phyloP scores from a whole-genome alignment of 257 asterid genomes.

The Gentiana dahurica region DNA sequence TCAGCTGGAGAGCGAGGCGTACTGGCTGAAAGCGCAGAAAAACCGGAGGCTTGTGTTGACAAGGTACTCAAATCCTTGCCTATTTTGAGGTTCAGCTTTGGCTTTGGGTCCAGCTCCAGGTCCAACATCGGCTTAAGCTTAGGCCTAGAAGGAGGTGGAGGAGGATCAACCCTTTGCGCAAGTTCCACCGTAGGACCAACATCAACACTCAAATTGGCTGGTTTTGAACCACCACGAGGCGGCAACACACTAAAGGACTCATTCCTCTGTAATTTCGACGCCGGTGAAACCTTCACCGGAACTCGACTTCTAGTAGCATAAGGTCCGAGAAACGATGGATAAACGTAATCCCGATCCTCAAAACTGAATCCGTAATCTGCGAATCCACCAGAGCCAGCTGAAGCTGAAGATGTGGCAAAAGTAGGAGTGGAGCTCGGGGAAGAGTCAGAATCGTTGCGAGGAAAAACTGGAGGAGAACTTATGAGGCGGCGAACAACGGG shows the following conservation, averaged over 20 bases:
- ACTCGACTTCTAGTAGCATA: constrained; percentile 67
- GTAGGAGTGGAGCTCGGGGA: constrained; percentile 8
- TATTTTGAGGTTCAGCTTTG: constrained; percentile 37
- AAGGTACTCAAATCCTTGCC: constrained; percentile 54
- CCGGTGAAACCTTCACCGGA: constrained; percentile 27
- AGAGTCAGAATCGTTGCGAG: constrained; percentile 12
- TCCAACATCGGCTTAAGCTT: constrained; percentile 24
- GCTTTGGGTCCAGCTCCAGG: constrained; percentile 32
- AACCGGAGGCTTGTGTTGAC: constrained; percentile 39
- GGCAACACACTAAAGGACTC: constrained; percentile 26
- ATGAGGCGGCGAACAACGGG: constrained; percentile 59
- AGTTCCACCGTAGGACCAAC: constrained; percentile 16
- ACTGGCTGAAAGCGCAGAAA: constrained; percentile 18
- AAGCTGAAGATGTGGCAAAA: constrained; percentile 14
- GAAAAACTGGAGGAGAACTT: constrained; percentile 21
- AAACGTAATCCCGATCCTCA: constrained; percentile 83
- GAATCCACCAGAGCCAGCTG: constrained; percentile 7
- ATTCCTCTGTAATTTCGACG: constrained; percentile 31
- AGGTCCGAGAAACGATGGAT: constrained; percentile 84
- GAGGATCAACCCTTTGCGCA: constrained; percentile 18
- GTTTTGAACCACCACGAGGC: constrained; percentile 29
- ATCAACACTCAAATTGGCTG: constrained; percentile 15
- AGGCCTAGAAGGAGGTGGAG: constrained; percentile 9
- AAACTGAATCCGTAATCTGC: constrained; percentile 42
- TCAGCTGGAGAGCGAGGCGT: constrained; percentile 16